Conservation (phyloP, 176 grass and related monocot genomes). For the Pontederia paniculata region DNA sequence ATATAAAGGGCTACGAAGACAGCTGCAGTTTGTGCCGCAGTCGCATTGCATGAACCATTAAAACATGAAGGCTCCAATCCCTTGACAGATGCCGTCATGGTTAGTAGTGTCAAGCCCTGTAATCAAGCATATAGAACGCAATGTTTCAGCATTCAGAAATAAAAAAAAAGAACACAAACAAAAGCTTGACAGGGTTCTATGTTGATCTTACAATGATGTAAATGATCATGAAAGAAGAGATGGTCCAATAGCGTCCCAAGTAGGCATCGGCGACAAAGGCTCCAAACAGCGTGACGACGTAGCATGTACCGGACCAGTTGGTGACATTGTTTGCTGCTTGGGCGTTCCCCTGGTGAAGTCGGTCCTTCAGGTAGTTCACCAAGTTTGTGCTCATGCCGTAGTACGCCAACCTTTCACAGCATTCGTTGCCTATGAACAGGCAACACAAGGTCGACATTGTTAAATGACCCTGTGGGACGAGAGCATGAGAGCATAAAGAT, state of each 20-base stretch:
- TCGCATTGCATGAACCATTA: background rate
- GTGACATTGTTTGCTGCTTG: slow-evolving; percentile 4
- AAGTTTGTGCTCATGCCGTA: slow-evolving; percentile 17
- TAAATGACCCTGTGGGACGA: no score
- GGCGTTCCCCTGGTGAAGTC: slow-evolving; percentile 10
- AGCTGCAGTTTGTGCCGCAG: background rate
- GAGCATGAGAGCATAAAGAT: no score
- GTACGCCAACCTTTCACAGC: slow-evolving; percentile 7
- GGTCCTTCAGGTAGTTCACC: slow-evolving; percentile 21
- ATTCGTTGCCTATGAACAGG: no score
- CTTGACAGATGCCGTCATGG: slow-evolving; percentile 9
- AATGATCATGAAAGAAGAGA: slow-evolving; percentile 12
- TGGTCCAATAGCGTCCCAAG: slow-evolving; percentile 11
- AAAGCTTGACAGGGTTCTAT: background rate
- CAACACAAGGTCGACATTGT: no score
- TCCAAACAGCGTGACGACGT: slow-evolving; percentile 2
- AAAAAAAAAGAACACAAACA: background rate
- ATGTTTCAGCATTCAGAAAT: background rate
- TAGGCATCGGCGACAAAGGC: slow-evolving; percentile 14
- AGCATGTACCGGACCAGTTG: slow-evolving; percentile 14
- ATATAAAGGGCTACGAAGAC: slow-evolving; percentile 2
- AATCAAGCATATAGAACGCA: background rate
- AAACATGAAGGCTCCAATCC: background rate
- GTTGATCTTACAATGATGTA: background rate
- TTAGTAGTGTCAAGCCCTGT: slow-evolving; percentile 4